phyloP scores from a whole-genome alignment of 352 stramenopile genomes.

The Phytophthora agathidicida region DNA sequence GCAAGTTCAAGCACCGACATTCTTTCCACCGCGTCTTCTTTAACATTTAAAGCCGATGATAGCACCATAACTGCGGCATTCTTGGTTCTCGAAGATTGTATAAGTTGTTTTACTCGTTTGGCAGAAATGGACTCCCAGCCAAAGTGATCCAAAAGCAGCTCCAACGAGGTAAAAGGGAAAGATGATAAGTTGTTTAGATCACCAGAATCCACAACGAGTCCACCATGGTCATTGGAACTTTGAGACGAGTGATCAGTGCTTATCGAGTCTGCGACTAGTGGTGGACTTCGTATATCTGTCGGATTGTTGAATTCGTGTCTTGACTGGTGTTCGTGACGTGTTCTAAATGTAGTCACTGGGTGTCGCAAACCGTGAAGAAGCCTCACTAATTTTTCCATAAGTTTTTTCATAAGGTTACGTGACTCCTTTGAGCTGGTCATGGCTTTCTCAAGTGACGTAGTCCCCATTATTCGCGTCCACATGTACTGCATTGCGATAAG shows the following conservation, averaged over 20 bases:
- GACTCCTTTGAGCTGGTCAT: constrained; percentile 34
- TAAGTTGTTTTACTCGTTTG: constrained; percentile 18
- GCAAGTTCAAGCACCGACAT: constrained; percentile 21
- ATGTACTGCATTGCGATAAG: constrained; percentile 51
- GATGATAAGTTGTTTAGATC: neutral
- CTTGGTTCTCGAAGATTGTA: constrained; percentile 2
- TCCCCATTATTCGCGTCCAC: constrained; percentile 43
- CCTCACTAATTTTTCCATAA: constrained; percentile 13
- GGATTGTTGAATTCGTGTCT: constrained; percentile 3
- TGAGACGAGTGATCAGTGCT: constrained; percentile 8
- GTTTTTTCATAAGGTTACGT: constrained; percentile 15
- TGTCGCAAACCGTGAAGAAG: neutral
- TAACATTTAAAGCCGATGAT: neutral
- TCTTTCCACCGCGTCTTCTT: constrained; percentile 9
- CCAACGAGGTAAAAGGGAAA: constrained; percentile 25
- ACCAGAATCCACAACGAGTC: neutral
- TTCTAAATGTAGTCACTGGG: constrained; percentile 1
- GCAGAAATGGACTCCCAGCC: constrained; percentile 12
- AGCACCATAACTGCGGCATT: constrained; percentile 1
- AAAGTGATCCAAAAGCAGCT: constrained; percentile 25
- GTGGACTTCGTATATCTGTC: neutral
- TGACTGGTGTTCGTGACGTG: neutral
- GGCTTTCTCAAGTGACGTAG: constrained; percentile 22
- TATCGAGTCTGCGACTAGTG: neutral
- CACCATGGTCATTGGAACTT: neutral